A percentile compares a stretch with the other conserved stretches of the same genome.
These are phyloP conservation scores for Hyaloscypha finlandica DNA, from an alignment of 495 filamentous ascomycete genomes.

Conservation along the genomic window DNA sequence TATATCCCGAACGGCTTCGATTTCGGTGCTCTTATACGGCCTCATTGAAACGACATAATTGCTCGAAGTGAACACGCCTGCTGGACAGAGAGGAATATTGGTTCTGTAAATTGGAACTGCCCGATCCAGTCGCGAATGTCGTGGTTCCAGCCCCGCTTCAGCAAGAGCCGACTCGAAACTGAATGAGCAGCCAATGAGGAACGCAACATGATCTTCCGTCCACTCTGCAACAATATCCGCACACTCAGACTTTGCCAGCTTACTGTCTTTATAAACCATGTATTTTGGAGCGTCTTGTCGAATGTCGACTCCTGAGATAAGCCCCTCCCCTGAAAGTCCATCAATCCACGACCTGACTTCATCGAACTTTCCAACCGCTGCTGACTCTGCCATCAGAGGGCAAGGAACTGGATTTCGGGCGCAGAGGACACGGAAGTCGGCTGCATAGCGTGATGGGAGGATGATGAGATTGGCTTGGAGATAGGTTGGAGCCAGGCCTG, in stretches of 20 bases:
- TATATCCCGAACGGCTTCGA: constrained; percentile 49
- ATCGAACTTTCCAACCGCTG: constrained; percentile 28
- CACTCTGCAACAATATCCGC: constrained; percentile 47
- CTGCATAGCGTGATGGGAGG: constrained; percentile 50
- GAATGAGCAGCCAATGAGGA: constrained; percentile 61
- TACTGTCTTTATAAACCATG: constrained; percentile 49
- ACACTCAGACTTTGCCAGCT: constrained; percentile 23
- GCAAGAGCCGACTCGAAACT: constrained; percentile 54
- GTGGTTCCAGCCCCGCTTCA: constrained; percentile 45
- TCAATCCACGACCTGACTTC: constrained; percentile 34
- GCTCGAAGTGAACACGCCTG: constrained; percentile 52
- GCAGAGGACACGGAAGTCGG: constrained; percentile 55
- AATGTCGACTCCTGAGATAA: constrained; percentile 47
- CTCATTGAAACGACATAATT: constrained; percentile 58
- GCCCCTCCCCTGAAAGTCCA: constrained; percentile 28
- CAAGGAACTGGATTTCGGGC: constrained; percentile 59
- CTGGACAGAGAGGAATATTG: constrained; percentile 46
- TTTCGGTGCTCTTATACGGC: constrained; percentile 46
- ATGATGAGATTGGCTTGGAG: constrained; percentile 62
- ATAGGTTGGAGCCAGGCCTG: constrained; percentile 51
- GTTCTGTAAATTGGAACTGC: constrained; percentile 59
- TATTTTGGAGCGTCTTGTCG: constrained; percentile 55
- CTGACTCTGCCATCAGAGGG: constrained; percentile 51
- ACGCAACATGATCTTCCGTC: constrained; percentile 51
- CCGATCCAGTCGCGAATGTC: constrained; percentile 41